These are phyloP conservation scores for Hypoxylon cercidicola DNA, from an alignment of 495 filamentous ascomycete species.

Conservation along the genomic window DNA sequence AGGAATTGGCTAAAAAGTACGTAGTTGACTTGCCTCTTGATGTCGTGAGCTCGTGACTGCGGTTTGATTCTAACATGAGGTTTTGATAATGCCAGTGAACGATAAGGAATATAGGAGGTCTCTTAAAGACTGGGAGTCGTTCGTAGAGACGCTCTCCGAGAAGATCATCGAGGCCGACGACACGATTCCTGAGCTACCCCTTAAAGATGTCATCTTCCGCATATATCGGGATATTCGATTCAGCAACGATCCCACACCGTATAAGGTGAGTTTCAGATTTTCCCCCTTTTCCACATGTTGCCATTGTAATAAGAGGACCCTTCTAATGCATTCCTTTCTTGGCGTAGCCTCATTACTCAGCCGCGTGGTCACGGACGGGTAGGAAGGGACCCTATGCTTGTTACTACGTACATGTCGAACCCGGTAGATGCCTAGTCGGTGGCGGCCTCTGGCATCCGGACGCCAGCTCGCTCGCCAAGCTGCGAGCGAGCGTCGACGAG, in stretches of 20 bases:
- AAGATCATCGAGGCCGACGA: constrained; percentile 76
- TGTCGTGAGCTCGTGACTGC: neutral
- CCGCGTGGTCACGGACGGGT: constrained; percentile 86
- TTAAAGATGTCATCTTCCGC: constrained; percentile 85
- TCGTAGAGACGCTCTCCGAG: constrained; percentile 73
- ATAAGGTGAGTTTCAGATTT: constrained; percentile 68
- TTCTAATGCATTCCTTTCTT: constrained; percentile 14
- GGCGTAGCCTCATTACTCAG: constrained; percentile 77
- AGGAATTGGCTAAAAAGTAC: constrained; percentile 83
- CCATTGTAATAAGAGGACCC: neutral
- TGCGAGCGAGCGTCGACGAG: constrained; percentile 79
- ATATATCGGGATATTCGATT: constrained; percentile 88
- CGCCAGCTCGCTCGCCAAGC: constrained; percentile 63
- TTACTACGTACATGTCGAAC: constrained; percentile 72
- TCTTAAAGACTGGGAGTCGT: constrained; percentile 81
- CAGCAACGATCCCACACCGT: constrained; percentile 81
- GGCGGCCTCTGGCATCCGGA: constrained; percentile 85
- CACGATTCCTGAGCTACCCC: constrained; percentile 83
- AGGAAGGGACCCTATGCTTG: constrained; percentile 86
- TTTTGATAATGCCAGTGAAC: constrained; percentile 62
- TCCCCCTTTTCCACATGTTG: neutral
- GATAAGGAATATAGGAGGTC: constrained; percentile 80
- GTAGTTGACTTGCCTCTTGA: constrained; percentile 23
- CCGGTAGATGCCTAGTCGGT: constrained; percentile 62
- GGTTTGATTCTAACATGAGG: neutral